A percentile compares a stretch with the other conserved stretches of the same genome.
phyloP scores from a whole-genome alignment of 257 asterid species.

The Oldenlandia corymbosa region DNA sequence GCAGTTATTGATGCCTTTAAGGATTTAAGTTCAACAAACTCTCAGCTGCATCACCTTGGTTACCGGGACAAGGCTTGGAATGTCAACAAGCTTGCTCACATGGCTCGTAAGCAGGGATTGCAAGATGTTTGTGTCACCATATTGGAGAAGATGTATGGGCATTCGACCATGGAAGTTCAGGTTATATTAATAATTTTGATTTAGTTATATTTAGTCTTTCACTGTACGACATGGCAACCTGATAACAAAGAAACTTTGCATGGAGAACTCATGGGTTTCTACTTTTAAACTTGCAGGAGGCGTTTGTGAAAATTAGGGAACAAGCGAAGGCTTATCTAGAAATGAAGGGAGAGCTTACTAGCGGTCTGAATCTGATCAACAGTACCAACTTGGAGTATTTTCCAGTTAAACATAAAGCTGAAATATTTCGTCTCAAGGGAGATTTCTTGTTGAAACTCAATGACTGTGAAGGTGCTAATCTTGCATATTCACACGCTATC shows the following conservation, averaged over 20 bases:
- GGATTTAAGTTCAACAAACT: conserved; percentile 73
- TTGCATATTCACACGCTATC: conserved; percentile 85
- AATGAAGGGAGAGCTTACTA: conserved; percentile 96
- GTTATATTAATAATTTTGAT: conserved; percentile 26
- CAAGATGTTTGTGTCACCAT: conserved; percentile 89
- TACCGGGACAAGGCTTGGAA: conserved; percentile 99
- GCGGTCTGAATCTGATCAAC: conserved; percentile 88
- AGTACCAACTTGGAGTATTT: conserved; percentile 95
- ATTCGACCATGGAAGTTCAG: conserved; percentile 99
- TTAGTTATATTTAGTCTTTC: conserved; percentile 12
- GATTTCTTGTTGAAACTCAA: conserved; percentile 87
- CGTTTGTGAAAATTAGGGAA: conserved; percentile 93
- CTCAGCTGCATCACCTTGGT: conserved; percentile 93
- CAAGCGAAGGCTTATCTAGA: conserved; percentile 97
- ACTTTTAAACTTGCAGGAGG: conserved; percentile 62
- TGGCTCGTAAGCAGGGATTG: conserved; percentile 91
- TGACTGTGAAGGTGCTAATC: conserved; percentile 97
- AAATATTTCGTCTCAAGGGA: conserved; percentile 89
- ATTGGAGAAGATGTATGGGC: conserved; percentile 97
- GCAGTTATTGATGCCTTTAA: conserved; percentile 92
- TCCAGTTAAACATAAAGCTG: conserved; percentile 92
- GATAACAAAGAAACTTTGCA: not conserved
- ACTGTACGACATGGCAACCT: not conserved
- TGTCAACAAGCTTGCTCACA: conserved; percentile 96
- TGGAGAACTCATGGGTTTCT: conserved; percentile 4